Base-by-base conservation (phyloP, 768 basidiomycete genomes). In the Baorangia bicolor region DNA sequence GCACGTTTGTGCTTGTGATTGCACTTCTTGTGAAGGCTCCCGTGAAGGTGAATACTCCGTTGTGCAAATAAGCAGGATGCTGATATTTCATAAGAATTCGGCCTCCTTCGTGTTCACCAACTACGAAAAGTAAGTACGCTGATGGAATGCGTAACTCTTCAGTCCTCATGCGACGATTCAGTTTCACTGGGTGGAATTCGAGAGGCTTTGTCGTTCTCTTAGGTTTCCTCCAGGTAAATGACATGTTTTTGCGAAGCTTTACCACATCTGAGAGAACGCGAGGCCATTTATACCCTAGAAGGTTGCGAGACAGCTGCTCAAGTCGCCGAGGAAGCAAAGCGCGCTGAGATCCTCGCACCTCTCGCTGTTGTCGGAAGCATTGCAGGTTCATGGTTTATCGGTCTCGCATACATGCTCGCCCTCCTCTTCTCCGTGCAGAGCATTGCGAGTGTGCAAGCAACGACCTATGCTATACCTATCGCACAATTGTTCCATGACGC, bases 251-350 rank as follows among this genome's bases (percentile, higher is more conserved):
- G 14, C 2, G 6, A 18, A 20, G 12, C 3, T n/a, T n/a, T 33
- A 21, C 42, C 8, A 20, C 23, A 40, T 14, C 52, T 55, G 41
- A 58, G 37, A 43, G 39, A 14, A 18, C 18, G 34, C 2, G 27
- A 79, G 76, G 81, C 82, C 7, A 83, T 84, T 13, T 84, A 84
- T 59, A 83, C 83, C 2, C 74, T 83, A 27, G 83, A 83, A 68
- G 83, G 83, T 23, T 83, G 82, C 63, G 83, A 84, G 63, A 84
- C 82, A 5, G 81, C 83, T 38, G 82, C 83, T n/a, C 83, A 84
- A 62, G 78, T 84, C 8, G 83, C 82, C 6, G 83, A 85, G 65
- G 82, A 85, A 64, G 81, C 81, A 31, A 71, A 76, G 45, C 77
- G 78, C 20, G 82, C 82, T 0, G 80, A 82, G 51, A 56, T 81